Percentiles rank a stretch among this genome's conserved stretches.
phyloP scores from a whole-genome alignment of 768 basidiomycete genomes.

The Kockovaella imperatae region DNA sequence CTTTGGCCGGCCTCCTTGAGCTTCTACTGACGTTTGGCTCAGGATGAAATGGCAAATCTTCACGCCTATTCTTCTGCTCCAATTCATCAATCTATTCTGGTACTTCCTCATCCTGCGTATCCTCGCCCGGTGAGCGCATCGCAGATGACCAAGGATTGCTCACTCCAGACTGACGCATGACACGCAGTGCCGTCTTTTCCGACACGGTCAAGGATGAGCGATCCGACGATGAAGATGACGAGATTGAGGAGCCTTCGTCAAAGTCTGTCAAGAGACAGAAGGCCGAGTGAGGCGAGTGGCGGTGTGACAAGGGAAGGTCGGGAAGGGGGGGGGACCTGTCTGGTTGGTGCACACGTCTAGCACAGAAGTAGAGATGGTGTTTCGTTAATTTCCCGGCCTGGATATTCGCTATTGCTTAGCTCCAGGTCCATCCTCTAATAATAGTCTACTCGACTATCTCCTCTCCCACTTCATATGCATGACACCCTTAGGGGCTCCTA shows the following conservation, averaged over 20 bases:
- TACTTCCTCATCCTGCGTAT: constrained; percentile 77
- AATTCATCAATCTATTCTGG: constrained; percentile 87
- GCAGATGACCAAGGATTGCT: background rate
- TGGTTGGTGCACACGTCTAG: too few relatives aligned
- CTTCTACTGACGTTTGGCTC: background rate
- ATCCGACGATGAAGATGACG: constrained; percentile 58
- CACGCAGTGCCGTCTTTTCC: constrained; percentile 51
- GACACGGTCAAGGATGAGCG: constrained; percentile 54
- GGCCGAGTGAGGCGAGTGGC: background rate
- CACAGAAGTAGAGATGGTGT: too few relatives aligned
- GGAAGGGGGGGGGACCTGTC: background rate
- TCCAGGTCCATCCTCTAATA: too few relatives aligned
- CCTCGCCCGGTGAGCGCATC: constrained; percentile 55
- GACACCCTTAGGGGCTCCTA: too few relatives aligned
- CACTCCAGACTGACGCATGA: background rate
- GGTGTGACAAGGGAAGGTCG: background rate
- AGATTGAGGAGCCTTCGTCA: constrained; percentile 29
- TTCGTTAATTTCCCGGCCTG: too few relatives aligned
- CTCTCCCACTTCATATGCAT: too few relatives aligned
- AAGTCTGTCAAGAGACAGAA: constrained; percentile 18
- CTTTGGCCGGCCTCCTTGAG: background rate
- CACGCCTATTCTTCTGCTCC: constrained; percentile 62
- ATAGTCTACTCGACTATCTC: too few relatives aligned
- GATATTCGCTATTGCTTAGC: too few relatives aligned
- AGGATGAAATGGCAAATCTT: constrained; percentile 77